Evolutionary conservation across 2,329 filamentous ascomycete species (phyloP).

Genomic region (Fusarium papillatum): DNA sequence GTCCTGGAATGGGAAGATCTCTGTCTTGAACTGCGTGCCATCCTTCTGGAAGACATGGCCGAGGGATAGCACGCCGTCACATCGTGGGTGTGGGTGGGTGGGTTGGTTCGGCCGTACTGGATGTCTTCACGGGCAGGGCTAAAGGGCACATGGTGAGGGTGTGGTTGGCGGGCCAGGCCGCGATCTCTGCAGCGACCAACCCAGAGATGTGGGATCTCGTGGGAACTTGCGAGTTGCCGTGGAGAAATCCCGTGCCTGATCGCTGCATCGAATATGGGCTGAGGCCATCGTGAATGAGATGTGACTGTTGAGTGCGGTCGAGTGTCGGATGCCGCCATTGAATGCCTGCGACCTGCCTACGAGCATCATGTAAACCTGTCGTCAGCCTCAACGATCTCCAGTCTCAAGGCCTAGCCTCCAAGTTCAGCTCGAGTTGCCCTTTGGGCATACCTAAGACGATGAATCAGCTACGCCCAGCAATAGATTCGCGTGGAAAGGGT

Average conservation of each 20-base stretch:
- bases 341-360: not conserved
- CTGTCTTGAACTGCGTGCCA: slow-evolving; percentile 21
- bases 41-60: slow-evolving; percentile 33
- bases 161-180: not conserved
- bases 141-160: not conserved
- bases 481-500: slow-evolving; percentile 15
- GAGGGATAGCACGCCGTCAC: slow-evolving; percentile 30
- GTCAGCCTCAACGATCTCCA: slow-evolving; percentile 18
- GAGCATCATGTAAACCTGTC: slow-evolving; percentile 6
- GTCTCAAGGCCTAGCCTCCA: not conserved
- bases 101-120: not conserved
- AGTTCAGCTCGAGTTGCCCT: slow-evolving; percentile 26
- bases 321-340: not conserved
- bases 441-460: slow-evolving; percentile 13
- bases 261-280: not conserved
- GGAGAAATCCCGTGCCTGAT: not conserved
- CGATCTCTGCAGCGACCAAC: slow-evolving; percentile 16
- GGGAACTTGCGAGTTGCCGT: slow-evolving; percentile 13
- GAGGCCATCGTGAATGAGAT: not conserved
- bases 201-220: not conserved
- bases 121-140: not conserved
- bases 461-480: not conserved
- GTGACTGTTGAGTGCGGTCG: not conserved
- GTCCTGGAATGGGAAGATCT: slow-evolving; percentile 34
- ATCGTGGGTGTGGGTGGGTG: not conserved